These are phyloP conservation scores for Xylariales sp. DNA, from an alignment of 2,329 filamentous ascomycete genomes.

Conservation along the genomic window DNA sequence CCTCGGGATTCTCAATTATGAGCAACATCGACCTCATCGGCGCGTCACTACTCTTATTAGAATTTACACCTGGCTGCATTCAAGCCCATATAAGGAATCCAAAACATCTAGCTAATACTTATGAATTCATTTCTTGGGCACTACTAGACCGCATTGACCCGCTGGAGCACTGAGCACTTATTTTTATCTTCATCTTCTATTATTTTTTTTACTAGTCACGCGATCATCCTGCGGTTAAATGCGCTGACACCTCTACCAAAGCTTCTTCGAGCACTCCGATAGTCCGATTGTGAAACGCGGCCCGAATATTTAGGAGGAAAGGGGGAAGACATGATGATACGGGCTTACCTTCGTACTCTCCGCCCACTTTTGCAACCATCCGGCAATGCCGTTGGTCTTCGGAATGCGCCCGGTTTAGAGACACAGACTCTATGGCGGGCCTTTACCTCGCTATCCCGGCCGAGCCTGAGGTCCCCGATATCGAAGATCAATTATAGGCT, in stretches of 20 bases:
- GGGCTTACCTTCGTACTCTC: constrained; percentile 31
- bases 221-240: constrained; percentile 10
- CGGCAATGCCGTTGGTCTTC: constrained; percentile 34
- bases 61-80: not conserved
- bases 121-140: constrained; percentile 6
- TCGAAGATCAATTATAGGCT: constrained; percentile 37
- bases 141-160: not conserved
- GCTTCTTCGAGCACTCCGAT: not conserved
- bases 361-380: constrained; percentile 33
- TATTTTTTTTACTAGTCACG: constrained; percentile 21
- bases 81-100: not conserved
- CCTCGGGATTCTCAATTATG: constrained; percentile 5
- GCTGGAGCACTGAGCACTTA: not conserved
- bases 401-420: constrained; percentile 37
- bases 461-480: constrained; percentile 16
- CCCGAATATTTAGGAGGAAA: constrained; percentile 10
- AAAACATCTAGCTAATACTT: not conserved
- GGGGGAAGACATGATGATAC: constrained; percentile 33
- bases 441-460: constrained; percentile 38
- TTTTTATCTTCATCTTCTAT: not conserved
- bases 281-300: constrained; percentile 2
- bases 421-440: constrained; percentile 36
- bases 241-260: constrained; percentile 13
- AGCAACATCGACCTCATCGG: constrained; percentile 28
- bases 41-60: constrained; percentile 24